phyloP scores from a whole-genome alignment of 768 basidiomycete genomes.

The Lentinula lateritia region DNA sequence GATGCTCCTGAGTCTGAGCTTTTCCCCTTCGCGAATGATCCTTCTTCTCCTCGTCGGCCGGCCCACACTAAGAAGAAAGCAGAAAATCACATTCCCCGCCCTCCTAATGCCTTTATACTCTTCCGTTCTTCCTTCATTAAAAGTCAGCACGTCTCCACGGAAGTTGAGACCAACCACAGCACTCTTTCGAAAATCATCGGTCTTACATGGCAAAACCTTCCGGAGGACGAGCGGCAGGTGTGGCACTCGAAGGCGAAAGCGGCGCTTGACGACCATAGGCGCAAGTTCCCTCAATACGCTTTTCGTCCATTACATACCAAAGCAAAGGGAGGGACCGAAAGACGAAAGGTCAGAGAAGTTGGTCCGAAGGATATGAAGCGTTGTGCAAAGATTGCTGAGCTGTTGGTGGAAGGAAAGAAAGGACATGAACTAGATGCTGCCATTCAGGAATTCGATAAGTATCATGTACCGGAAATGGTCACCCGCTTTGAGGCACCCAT shows the following conservation, averaged over 20 bases:
- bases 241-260: constrained; percentile 76
- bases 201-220: constrained; percentile 75
- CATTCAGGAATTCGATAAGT: constrained; percentile 48
- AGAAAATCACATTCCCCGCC: constrained; percentile 74
- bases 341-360: constrained; percentile 56
- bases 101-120: constrained; percentile 83
- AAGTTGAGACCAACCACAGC: constrained; percentile 78
- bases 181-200: constrained; percentile 84
- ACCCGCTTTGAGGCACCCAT: constrained; percentile 72
- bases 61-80: constrained; percentile 68
- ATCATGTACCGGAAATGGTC: constrained; percentile 52
- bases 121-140: constrained; percentile 83
- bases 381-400: constrained; percentile 62
- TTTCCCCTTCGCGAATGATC: constrained; percentile 47
- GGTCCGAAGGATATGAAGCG: constrained; percentile 59
- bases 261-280: constrained; percentile 69
- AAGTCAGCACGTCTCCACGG: constrained; percentile 68
- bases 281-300: constrained; percentile 69
- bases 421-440: constrained; percentile 53
- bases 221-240: constrained; percentile 66
- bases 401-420: constrained; percentile 51
- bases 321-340: constrained; percentile 36
- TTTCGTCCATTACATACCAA: constrained; percentile 60
- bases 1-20: constrained; percentile 37
- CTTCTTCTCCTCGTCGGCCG: constrained; percentile 32